phyloP scores from a whole-genome alignment of 164 flowering plant species.

The Sedum album region DNA sequence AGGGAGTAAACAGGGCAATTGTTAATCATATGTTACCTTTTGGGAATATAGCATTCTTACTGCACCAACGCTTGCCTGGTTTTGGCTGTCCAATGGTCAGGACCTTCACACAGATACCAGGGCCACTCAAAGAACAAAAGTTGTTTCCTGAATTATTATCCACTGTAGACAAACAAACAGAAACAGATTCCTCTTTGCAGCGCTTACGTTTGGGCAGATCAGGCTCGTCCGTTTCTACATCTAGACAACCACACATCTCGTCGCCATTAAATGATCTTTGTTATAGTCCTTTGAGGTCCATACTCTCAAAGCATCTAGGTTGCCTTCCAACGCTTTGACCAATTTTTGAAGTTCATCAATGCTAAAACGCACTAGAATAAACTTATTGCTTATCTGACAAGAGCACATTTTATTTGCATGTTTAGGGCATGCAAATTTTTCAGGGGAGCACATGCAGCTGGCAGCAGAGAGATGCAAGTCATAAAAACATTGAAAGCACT shows the following conservation, averaged over 20 bases:
- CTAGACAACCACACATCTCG: slow-evolving; percentile 7
- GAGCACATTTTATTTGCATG: slow-evolving; percentile 52
- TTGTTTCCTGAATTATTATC: slow-evolving; percentile 16
- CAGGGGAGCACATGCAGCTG: slow-evolving; percentile 60
- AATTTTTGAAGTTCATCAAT: slow-evolving; percentile 40
- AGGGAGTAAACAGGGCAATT: neutral
- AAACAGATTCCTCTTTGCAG: slow-evolving; percentile 11
- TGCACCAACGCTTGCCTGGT: slow-evolving; percentile 54
- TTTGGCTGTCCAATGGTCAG: slow-evolving; percentile 41
- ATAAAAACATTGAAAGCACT: slow-evolving; percentile 71
- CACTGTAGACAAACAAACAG: slow-evolving; percentile 12
- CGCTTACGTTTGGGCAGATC: slow-evolving; percentile 1
- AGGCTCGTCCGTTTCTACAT: slow-evolving; percentile 13
- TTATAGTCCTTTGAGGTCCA: slow-evolving; percentile 35
- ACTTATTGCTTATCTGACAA: slow-evolving; percentile 33
- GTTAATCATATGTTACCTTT: slow-evolving; percentile 48
- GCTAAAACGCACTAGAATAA: slow-evolving; percentile 43
- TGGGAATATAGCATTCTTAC: slow-evolving; percentile 50
- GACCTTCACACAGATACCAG: slow-evolving; percentile 30
- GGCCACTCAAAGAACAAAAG: slow-evolving; percentile 7
- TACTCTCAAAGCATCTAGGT: slow-evolving; percentile 23
- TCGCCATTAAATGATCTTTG: slow-evolving; percentile 11
- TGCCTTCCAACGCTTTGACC: slow-evolving; percentile 63
- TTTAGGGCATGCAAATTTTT: slow-evolving; percentile 69
- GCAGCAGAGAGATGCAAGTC: slow-evolving; percentile 69